Evolutionary conservation across 108 stramenopile species (phyloP), one percentile per base, ranked within the genome.

Genomic region (Tribonema minus): DNA sequence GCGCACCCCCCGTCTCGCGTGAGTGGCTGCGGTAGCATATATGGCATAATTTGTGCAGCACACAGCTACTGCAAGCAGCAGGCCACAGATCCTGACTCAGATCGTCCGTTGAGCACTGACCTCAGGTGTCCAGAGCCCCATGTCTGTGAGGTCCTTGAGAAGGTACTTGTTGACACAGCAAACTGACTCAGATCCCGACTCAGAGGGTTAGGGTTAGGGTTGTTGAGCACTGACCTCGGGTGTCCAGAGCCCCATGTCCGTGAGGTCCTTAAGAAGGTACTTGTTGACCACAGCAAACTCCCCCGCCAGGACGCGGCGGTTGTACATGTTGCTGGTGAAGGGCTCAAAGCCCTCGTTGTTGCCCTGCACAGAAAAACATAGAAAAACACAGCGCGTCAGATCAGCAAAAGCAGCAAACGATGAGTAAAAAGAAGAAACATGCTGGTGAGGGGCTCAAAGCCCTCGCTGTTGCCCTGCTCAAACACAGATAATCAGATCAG

Each of bases 341-440:
- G 97, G 97, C 84, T 98, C 97, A 68, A 95, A 91, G 67, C 93
- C 94, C 76, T 98, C 97, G 83, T 98, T 98, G 61, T 95, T 94
- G 26, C 97, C 97, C 46, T 54, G 46, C 20, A 54, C 9, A 54
- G 46, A n/a, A n/a, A n/a, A n/a, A 20, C 20, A 20, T 54, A 20
- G 15, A 54, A 15, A 20, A 54, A 54, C 12, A 76, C 30, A 64
- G 64, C 64, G 26, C 9, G 58, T 58, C n/a, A n/a, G n/a, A 70
- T 58, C 35, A 23, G 35, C 27, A 58, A 34, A 29, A n/a, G n/a
- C n/a, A n/a, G n/a, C n/a, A n/a, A n/a, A n/a, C n/a, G n/a, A n/a
- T n/a, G n/a, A n/a, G n/a, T n/a, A n/a, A n/a, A n/a, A n/a, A n/a
- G n/a, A n/a, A n/a, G n/a, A n/a, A n/a, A n/a, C n/a, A n/a, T 98